phyloP scores from a whole-genome alignment of 2,329 filamentous ascomycete species.

The Lasiodiplodia sp. region DNA sequence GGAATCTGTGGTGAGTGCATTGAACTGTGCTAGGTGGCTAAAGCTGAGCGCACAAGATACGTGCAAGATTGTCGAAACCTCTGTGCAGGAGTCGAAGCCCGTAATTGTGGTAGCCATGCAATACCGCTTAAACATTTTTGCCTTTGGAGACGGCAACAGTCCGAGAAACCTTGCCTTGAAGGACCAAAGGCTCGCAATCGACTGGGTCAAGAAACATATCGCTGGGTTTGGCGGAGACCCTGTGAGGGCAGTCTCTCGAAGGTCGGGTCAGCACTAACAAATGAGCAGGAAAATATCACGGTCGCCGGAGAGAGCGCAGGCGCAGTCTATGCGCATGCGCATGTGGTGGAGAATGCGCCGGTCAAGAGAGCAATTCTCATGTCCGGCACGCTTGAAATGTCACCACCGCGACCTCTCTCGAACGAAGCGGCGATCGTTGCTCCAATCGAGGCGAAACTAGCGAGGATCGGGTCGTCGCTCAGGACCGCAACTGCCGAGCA shows the following conservation, averaged over 20 bases:
- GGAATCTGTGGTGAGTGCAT: conserved; percentile 49
- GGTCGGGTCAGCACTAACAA: neutral
- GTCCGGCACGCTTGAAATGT: conserved; percentile 54
- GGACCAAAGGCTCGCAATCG: conserved; percentile 45
- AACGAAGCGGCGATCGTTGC: conserved; percentile 44
- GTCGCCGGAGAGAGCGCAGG: conserved; percentile 57
- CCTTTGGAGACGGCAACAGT: conserved; percentile 50
- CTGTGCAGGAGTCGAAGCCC: conserved; percentile 44
- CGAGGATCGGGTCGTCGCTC: conserved; percentile 26
- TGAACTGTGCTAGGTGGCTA: neutral
- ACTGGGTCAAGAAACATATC: conserved; percentile 41
- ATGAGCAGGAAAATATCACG: conserved; percentile 48
- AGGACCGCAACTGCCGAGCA: conserved; percentile 42
- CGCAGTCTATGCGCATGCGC: conserved; percentile 55
- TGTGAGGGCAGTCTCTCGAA: conserved; percentile 27
- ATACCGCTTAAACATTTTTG: conserved; percentile 56
- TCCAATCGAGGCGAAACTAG: conserved; percentile 35
- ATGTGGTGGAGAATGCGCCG: conserved; percentile 44
- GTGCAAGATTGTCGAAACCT: conserved; percentile 37
- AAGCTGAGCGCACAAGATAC: conserved; percentile 22
- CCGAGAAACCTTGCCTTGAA: conserved; percentile 50
- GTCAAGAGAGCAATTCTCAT: conserved; percentile 48
- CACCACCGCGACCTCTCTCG: conserved; percentile 50
- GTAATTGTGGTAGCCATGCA: conserved; percentile 54
- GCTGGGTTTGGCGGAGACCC: conserved; percentile 41